A percentile compares a stretch with the other conserved stretches of the same genome.
Conservation (phyloP, 1,284 basidiomycete species). For the Ustilago curta region DNA sequence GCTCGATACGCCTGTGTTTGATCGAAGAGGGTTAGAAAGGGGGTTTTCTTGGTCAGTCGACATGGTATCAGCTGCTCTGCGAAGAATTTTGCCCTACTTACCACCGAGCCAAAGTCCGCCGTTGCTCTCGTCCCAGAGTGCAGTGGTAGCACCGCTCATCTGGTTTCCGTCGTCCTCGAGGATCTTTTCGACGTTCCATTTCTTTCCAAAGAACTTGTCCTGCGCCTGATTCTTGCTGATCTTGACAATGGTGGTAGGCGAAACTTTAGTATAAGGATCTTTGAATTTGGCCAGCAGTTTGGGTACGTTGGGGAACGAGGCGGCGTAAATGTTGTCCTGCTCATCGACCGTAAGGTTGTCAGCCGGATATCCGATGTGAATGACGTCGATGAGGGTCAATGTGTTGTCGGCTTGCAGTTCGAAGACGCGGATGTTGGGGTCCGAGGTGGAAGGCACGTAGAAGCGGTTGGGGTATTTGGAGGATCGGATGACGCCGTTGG, state of each 20-base stretch:
- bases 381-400: conserved; percentile 44
- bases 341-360: conserved; percentile 56
- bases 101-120: conserved; percentile 32
- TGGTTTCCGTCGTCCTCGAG: conserved; percentile 53
- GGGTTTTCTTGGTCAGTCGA: background rate
- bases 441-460: conserved; percentile 42
- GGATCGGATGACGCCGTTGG: conserved; percentile 51
- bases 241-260: conserved; percentile 47
- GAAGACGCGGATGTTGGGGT: conserved; percentile 42
- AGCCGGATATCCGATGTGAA: conserved; percentile 49
- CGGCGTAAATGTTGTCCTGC: conserved; percentile 50
- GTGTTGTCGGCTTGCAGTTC: conserved; percentile 58
- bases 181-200: conserved; percentile 57
- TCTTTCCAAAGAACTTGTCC: conserved; percentile 58
- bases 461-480: conserved; percentile 32
- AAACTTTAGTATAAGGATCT: conserved; percentile 33
- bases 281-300: conserved; percentile 39
- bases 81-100: conserved; percentile 7
- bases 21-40: background rate
- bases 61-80: background rate
- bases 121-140: conserved; percentile 32
- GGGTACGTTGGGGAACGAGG: conserved; percentile 49
- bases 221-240: conserved; percentile 50
- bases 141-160: conserved; percentile 40
- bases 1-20: conserved; percentile 25